Evolutionary conservation across 2,329 filamentous ascomycete genomes (phyloP).

Genomic region (Xylogone sp.): DNA sequence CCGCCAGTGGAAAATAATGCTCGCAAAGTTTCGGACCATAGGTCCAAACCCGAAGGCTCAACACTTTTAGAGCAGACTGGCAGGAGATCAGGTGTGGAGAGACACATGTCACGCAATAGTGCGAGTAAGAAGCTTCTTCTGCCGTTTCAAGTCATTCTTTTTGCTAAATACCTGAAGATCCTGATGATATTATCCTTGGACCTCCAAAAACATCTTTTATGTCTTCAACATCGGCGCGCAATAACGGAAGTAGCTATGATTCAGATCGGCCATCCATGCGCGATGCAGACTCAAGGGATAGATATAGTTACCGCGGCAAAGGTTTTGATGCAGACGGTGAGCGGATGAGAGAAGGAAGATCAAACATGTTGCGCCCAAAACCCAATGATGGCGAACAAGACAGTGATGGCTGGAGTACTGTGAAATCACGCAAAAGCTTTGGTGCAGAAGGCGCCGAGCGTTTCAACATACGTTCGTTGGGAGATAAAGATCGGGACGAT

Average conservation of each 20-base stretch:
- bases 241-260: conserved; percentile 31
- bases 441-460: conserved; percentile 69
- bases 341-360: conserved; percentile 44
- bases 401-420: conserved; percentile 69
- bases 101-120: conserved; percentile 52
- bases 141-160: conserved; percentile 4
- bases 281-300: conserved; percentile 52
- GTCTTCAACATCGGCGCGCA: conserved; percentile 62
- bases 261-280: conserved; percentile 41
- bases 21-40: conserved; percentile 42
- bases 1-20: conserved; percentile 20
- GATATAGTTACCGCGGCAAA: conserved; percentile 56
- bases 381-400: conserved; percentile 56
- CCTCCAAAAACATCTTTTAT: conserved; percentile 81
- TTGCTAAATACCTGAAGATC: conserved; percentile 38
- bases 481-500: conserved; percentile 38
- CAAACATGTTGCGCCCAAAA: conserved; percentile 43
- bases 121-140: conserved; percentile 43
- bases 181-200: conserved; percentile 81
- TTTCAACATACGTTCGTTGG: conserved; percentile 63
- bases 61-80: conserved; percentile 31
- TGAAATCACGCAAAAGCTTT: conserved; percentile 71
- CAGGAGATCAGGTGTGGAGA: conserved; percentile 48
- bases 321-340: conserved; percentile 48
- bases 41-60: conserved; percentile 35